Base-by-base conservation (phyloP, 2,329 filamentous ascomycete species). In the Botryosphaeria dothidea region DNA sequence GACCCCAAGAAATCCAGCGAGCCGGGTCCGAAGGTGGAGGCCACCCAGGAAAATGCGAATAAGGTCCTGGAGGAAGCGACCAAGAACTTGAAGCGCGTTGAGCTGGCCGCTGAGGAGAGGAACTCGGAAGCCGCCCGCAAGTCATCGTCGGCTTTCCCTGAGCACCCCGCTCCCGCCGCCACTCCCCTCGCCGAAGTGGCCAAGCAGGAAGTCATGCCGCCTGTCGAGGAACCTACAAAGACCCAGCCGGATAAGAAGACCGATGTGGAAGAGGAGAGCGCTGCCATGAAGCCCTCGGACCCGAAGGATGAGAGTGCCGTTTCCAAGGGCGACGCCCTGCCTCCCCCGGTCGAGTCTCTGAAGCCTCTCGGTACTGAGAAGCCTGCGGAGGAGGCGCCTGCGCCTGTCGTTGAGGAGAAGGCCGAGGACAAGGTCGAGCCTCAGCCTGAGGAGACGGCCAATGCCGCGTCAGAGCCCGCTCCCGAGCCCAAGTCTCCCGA, bases 231-330 rank as follows among this genome's bases (percentile, higher is more conserved):
- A n/a, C 48, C 51, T 1, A 70, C 74, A 23, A 72, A 71, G n/a
- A 75, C 73, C 13, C 80, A 80, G 51, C 79, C 78, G 25, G 81
- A 83, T 70, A 82, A 83, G 71, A 71, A 70, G 64, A 74, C 73
- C 9, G 78, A 72, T 36, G 80, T 71, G 2, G 76, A 81, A 70
- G 81, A 82, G 58, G 71, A 75, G 65, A 73, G 78, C 13, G 75
- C 71, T 11, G 67, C 71, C 8, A 72, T 79, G 71, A 79, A 78
- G 69, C 78, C 80, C 5, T 75, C 77, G 34, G 75, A 79, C 41
- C 74, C 76, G 4, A 77, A 77, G 45, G 75, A 74, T 41, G 74
- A 75, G 68, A 70, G 68, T 54, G 71, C 74, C 41, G 74, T 80
- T 15, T 76, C 77, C 52, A 78, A 73, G 36, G 77, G 76, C n/a